Evolutionary conservation across 1,139 yeast genomes (phyloP).

Genomic region (Candida glucosophila): DNA sequence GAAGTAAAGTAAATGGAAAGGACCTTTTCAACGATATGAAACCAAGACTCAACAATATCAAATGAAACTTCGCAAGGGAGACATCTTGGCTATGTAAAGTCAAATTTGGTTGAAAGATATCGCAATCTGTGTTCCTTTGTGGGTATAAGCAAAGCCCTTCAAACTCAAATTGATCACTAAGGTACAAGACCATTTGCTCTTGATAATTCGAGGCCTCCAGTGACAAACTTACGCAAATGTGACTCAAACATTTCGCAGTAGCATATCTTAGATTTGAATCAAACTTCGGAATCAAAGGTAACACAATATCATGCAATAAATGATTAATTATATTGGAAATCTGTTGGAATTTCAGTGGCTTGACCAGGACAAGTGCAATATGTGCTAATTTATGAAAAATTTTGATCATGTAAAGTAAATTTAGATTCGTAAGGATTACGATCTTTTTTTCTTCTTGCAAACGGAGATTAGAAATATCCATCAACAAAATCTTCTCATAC

Average conservation of each 20-base stretch:
- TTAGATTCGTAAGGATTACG: slow-evolving; percentile 12
- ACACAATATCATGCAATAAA: slow-evolving; percentile 21
- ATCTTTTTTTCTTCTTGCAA: slow-evolving; percentile 3
- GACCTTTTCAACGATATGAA: slow-evolving; percentile 21
- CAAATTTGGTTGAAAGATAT: slow-evolving; percentile 6
- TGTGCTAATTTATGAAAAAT: slow-evolving; percentile 23
- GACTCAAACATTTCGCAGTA: slow-evolving; percentile 28
- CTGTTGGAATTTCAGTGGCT: slow-evolving; percentile 7
- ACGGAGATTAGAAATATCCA: slow-evolving; percentile 6
- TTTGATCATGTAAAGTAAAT: slow-evolving; percentile 25
- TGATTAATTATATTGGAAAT: slow-evolving; percentile 21
- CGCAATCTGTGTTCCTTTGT: no score
- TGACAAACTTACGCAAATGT: slow-evolving; percentile 13
- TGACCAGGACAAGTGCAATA: slow-evolving; percentile 7
- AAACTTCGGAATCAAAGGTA: slow-evolving; percentile 14
- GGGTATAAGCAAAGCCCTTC: slow-evolving; percentile 3
- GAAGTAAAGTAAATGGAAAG: slow-evolving; percentile 18
- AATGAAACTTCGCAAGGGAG: slow-evolving; percentile 25
- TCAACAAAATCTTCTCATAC: slow-evolving; percentile 10
- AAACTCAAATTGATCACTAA: slow-evolving; percentile 18
- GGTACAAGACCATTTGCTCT: slow-evolving; percentile 19
- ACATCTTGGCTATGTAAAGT: slow-evolving; percentile 13
- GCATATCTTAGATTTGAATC: slow-evolving; percentile 28
- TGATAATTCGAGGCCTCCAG: slow-evolving; percentile 24
- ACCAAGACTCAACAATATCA: slow-evolving; percentile 28